phyloP scores from a whole-genome alignment of 768 basidiomycete species.

The Pholiota microspora region DNA sequence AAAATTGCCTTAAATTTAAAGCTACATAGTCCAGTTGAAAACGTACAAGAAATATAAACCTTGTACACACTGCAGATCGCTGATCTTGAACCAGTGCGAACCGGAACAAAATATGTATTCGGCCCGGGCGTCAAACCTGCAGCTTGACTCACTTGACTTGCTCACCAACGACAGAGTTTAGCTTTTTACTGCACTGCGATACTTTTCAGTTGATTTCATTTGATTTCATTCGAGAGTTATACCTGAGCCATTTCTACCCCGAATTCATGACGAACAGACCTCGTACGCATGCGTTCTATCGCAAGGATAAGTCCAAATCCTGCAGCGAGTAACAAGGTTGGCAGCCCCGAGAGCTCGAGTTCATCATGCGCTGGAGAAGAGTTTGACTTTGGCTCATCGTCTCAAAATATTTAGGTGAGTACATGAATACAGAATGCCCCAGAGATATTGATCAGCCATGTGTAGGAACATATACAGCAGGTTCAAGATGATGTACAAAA shows the following conservation, averaged over 20 bases:
- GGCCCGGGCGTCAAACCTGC: no score
- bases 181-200: no score
- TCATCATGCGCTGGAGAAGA: not conserved
- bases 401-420: not conserved
- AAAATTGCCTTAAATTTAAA: no score
- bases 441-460: not conserved
- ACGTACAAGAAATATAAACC: not conserved
- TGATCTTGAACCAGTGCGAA: not conserved
- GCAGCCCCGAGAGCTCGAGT: not conserved
- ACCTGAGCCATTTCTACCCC: no score
- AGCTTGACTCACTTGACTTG: no score
- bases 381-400: not conserved
- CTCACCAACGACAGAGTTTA: no score
- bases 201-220: no score
- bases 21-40: no score
- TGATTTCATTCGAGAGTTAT: no score
- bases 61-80: not conserved
- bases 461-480: slow-evolving; percentile 15
- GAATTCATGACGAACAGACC: not conserved
- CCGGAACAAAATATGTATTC: no score
- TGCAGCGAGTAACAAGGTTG: not conserved
- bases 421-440: not conserved
- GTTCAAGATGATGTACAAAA: slow-evolving; percentile 14
- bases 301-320: not conserved
- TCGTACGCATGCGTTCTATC: not conserved